phyloP scores from a whole-genome alignment of 2,329 filamentous ascomycete species.

The Botrytis aclada region DNA sequence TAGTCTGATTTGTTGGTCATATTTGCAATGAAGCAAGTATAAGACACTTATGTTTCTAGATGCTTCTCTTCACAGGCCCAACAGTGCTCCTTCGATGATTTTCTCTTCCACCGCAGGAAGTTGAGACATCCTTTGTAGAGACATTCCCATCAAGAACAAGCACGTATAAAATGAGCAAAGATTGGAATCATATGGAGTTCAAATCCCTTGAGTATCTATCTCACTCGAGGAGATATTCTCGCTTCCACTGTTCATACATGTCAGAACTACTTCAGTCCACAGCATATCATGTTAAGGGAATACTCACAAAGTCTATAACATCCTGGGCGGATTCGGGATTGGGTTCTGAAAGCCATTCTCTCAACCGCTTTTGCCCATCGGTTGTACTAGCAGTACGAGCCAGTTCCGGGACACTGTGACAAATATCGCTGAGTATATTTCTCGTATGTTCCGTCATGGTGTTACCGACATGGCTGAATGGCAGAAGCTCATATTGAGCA shows the following conservation, averaged over 20 bases:
- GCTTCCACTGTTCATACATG: constrained; percentile 4
- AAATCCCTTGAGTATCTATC: background rate
- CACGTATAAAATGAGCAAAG: background rate
- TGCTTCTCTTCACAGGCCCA: background rate
- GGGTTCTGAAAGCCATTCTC: constrained; percentile 28
- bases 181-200: no score
- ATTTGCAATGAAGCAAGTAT: background rate
- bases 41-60: background rate
- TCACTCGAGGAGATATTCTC: constrained; percentile 23
- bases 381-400: constrained; percentile 29
- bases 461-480: constrained; percentile 32
- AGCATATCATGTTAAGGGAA: background rate
- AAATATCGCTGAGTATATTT: constrained; percentile 37
- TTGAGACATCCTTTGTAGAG: background rate
- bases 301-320: constrained; percentile 32
- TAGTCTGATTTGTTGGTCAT: no score
- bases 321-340: constrained; percentile 25
- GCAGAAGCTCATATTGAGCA: constrained; percentile 28
- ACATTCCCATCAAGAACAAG: background rate
- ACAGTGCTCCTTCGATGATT: background rate
- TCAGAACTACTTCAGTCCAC: background rate
- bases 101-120: background rate
- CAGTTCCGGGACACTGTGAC: constrained; percentile 31
- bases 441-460: constrained; percentile 35
- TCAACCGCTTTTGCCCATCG: constrained; percentile 30